Conservation (phyloP, 306 rosid genomes). For the Lagenaria siceraria region DNA sequence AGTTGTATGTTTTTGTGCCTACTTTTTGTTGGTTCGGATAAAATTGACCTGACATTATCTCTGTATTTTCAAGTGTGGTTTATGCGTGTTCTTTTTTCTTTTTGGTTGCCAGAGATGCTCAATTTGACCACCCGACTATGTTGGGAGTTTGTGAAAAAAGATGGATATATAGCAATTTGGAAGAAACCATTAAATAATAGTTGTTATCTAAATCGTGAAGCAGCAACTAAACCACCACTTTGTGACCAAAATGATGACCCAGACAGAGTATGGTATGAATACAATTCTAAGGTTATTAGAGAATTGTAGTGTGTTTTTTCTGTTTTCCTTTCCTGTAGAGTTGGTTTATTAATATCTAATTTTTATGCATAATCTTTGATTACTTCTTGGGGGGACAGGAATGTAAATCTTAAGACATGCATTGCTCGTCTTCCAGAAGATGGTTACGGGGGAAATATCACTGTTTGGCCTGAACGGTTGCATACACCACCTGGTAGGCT, state of each 20-base stretch:
- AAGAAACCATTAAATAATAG: conserved; percentile 61
- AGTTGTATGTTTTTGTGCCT: background rate
- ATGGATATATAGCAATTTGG: conserved; percentile 85
- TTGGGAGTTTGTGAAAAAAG: conserved; percentile 74
- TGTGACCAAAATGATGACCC: conserved; percentile 68
- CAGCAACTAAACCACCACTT: conserved; percentile 43
- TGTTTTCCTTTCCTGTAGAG: background rate
- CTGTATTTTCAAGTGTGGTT: background rate
- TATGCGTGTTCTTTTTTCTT: background rate
- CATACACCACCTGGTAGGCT: conserved; percentile 68
- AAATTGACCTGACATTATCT: background rate
- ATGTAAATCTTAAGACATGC: conserved; percentile 53
- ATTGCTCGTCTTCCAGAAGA: conserved; percentile 48
- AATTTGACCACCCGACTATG: conserved; percentile 55
- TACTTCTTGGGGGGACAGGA: conserved; percentile 34
- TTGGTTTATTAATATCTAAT: background rate
- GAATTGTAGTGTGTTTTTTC: background rate
- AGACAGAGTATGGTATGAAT: conserved; percentile 67
- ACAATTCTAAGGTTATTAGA: background rate
- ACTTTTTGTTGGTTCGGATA: background rate
- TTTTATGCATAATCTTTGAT: background rate
- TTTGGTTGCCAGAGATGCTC: conserved; percentile 49
- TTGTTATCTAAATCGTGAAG: conserved; percentile 63
- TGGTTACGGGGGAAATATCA: conserved; percentile 59
- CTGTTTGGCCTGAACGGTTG: conserved; percentile 67